Evolutionary conservation across 208 protist genomes (phyloP).

Genomic region (Angomonas desouzai): DNA sequence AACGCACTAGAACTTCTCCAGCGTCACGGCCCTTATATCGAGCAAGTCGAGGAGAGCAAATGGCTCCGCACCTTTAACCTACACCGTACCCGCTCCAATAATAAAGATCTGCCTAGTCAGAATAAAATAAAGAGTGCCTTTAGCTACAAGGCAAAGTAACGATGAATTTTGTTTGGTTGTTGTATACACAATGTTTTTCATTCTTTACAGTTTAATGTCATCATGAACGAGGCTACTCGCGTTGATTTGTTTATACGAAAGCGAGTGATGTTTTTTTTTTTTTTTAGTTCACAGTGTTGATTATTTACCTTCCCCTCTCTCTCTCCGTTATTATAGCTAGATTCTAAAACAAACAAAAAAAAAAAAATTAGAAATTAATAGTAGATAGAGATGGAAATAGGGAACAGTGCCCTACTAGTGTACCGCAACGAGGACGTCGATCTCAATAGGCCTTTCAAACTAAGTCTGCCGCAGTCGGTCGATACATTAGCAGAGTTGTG

Average conservation of each 20-base stretch:
- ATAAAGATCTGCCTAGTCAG: slow-evolving; percentile 34
- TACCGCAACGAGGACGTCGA: slow-evolving; percentile 61
- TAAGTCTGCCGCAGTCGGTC: slow-evolving; percentile 32
- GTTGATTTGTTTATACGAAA: too few relatives aligned
- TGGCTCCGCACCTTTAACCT: slow-evolving; percentile 51
- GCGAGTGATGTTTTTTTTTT: too few relatives aligned
- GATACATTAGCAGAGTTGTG: slow-evolving; percentile 69
- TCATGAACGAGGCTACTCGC: too few relatives aligned
- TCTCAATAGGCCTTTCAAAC: slow-evolving; percentile 35
- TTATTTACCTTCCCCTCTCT: not conserved
- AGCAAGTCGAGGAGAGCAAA: slow-evolving; percentile 23
- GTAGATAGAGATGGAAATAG: not conserved
- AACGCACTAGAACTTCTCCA: slow-evolving; percentile 47
- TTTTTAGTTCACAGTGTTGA: too few relatives aligned
- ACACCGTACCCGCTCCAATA: not conserved
- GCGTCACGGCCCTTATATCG: slow-evolving; percentile 56
- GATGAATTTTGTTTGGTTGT: too few relatives aligned
- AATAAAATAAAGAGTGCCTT: slow-evolving; percentile 58
- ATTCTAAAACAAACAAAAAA: not conserved
- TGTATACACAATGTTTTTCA: too few relatives aligned
- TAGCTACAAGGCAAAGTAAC: slow-evolving; percentile 9
- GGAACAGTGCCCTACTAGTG: slow-evolving; percentile 20
- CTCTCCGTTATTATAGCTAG: too few relatives aligned
- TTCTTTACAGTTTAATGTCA: too few relatives aligned
- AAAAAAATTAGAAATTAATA: not conserved